A percentile compares a stretch with the other conserved stretches of the same genome.
phyloP scores from a whole-genome alignment of 331 rosid species.

The Stylosanthes scabra region DNA sequence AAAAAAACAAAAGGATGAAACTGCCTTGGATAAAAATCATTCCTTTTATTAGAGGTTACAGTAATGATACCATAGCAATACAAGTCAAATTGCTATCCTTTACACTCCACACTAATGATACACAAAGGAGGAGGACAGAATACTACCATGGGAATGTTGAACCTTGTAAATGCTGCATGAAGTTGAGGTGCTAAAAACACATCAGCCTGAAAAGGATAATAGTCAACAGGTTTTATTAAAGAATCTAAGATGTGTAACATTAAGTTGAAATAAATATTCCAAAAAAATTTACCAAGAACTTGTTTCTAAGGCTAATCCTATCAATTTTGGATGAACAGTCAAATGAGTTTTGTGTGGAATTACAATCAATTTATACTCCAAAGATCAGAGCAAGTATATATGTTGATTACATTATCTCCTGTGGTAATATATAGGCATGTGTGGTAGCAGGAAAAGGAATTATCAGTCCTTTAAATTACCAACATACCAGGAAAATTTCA shows the following conservation, averaged over 20 bases:
- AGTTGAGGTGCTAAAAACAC: conserved; percentile 82
- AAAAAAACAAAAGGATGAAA: no score
- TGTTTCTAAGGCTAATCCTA: conserved; percentile 13
- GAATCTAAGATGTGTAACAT: neutral
- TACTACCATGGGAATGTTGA: conserved; percentile 67
- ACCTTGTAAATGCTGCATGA: conserved; percentile 42
- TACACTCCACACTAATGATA: no score
- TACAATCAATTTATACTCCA: neutral
- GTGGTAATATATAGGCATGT: conserved; percentile 4
- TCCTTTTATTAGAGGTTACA: no score
- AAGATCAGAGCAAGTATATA: conserved; percentile 3
- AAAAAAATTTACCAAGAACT: conserved; percentile 9
- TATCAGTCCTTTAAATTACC: neutral
- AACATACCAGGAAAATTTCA: conserved; percentile 69
- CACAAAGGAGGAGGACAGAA: neutral
- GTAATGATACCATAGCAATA: no score
- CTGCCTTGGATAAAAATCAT: no score
- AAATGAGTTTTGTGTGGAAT: neutral
- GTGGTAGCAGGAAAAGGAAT: conserved; percentile 24
- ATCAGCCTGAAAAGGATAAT: conserved; percentile 75
- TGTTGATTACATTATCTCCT: conserved; percentile 10
- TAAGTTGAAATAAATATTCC: conserved; percentile 18
- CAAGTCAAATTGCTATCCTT: no score
- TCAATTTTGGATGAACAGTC: neutral
- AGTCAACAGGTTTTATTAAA: conserved; percentile 28